Evolutionary conservation across 768 basidiomycete genomes (phyloP).

Genomic region (Mycena venus): DNA sequence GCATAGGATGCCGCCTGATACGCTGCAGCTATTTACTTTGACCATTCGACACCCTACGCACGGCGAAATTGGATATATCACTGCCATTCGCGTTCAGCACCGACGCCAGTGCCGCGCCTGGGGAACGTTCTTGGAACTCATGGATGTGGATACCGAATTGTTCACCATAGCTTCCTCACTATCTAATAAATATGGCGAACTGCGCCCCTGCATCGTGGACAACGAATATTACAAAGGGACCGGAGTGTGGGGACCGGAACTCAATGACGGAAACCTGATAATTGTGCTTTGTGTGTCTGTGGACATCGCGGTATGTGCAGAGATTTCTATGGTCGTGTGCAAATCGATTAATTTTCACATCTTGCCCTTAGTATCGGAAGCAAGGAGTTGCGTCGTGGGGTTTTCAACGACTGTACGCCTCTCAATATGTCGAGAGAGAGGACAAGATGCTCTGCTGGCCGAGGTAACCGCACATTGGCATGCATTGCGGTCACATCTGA

Average conservation of each 20-base stretch:
- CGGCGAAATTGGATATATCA: background rate
- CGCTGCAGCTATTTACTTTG: background rate
- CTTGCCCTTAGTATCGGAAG: background rate
- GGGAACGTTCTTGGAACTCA: conserved; percentile 16
- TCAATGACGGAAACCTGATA: conserved; percentile 3
- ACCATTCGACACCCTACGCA: background rate
- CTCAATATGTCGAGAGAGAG: conserved; percentile 6
- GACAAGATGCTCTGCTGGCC: conserved; percentile 26
- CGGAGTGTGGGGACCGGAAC: conserved; percentile 21
- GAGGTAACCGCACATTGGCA: background rate
- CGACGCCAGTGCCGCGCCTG: background rate
- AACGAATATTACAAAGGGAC: conserved; percentile 23
- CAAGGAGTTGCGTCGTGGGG: conserved; percentile 22
- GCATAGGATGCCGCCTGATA: conserved; percentile 8
- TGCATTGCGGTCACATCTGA: background rate
- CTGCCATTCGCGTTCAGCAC: background rate
- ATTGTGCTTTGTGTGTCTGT: conserved; percentile 6
- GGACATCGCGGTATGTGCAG: background rate
- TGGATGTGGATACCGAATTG: conserved; percentile 14
- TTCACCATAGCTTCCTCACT: conserved; percentile 7
- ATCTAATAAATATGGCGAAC: conserved; percentile 18
- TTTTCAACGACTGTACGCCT: conserved; percentile 10
- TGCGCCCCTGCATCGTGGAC: conserved; percentile 15
- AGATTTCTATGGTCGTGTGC: background rate
- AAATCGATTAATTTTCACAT: background rate